These are phyloP conservation scores for Cyberlindnera maclurae DNA, from an alignment of 805 yeast genomes.

Conservation along the genomic window DNA sequence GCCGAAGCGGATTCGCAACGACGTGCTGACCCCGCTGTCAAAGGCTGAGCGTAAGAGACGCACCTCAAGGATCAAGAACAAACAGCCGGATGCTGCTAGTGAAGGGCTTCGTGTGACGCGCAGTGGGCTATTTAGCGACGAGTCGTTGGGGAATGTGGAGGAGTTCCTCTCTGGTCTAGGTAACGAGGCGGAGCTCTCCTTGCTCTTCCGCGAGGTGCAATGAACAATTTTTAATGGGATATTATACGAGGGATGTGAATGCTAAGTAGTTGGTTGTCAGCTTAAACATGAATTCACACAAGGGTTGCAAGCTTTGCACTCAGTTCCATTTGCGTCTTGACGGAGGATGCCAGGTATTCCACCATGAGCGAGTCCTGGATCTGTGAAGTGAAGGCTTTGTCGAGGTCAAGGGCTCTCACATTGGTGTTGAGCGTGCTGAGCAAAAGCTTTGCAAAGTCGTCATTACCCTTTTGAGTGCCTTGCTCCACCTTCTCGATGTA, in stretches of 20 bases:
- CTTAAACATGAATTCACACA: background rate
- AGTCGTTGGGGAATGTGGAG: slow-evolving; percentile 67
- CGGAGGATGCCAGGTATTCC: slow-evolving; percentile 74
- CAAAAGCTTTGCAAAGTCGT: slow-evolving; percentile 60
- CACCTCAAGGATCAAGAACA: slow-evolving; percentile 37
- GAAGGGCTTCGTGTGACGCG: slow-evolving; percentile 73
- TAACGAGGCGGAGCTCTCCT: slow-evolving; percentile 32
- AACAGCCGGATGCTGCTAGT: slow-evolving; percentile 68
- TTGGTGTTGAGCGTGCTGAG: slow-evolving; percentile 48
- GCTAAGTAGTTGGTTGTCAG: background rate
- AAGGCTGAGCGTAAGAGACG: slow-evolving; percentile 16
- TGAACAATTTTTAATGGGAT: background rate
- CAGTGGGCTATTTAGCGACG: slow-evolving; percentile 71
- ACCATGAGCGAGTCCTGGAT: slow-evolving; percentile 76
- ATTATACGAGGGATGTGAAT: background rate
- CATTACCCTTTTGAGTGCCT: slow-evolving; percentile 41
- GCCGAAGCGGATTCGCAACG: slow-evolving; percentile 6
- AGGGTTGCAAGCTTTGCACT: slow-evolving; percentile 63
- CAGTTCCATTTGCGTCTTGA: slow-evolving; percentile 77
- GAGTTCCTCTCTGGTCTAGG: slow-evolving; percentile 53
- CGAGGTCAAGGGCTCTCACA: slow-evolving; percentile 39
- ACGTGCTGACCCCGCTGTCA: slow-evolving; percentile 15
- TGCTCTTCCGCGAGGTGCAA: slow-evolving; percentile 23
- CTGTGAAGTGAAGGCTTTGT: slow-evolving; percentile 58
- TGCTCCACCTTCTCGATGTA: slow-evolving; percentile 38